Base-by-base conservation (phyloP, 2,329 filamentous ascomycete species). In the Diaporthe ilicicola region DNA sequence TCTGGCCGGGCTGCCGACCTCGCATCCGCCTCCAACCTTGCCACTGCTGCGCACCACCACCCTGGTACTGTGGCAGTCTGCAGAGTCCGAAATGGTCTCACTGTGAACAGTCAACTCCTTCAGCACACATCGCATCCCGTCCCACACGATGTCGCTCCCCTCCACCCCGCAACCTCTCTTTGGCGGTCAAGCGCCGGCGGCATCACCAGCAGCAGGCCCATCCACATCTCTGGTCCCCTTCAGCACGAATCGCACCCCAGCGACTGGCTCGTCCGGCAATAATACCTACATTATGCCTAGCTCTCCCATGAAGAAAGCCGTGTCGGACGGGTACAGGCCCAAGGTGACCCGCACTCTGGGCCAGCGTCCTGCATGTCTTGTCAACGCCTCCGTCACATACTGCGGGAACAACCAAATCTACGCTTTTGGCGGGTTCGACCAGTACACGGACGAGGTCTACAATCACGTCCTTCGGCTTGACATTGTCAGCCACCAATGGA, bases 351-450 rank as follows among this genome's bases (percentile, higher is more conserved):
- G 92, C 77, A 93, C 92, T 15, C 85, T 93, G 61, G 93, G 93
- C 56, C 91, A 94, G 82, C 90, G 95, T 75, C 96, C 96, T 46
- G 95, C 96, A 44, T 98, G 95, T 79, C 87, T 99, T 62, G 95
- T 99, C 75, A 99, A 99, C 85, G 96, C 96, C 66, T 98, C 96
- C 0, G 95, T 98, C 72, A 99, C 96, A n/a, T 98, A 97, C 81
- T 97, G 96, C 78, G 95, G 95, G 72, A 96, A 97, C 83, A 96
- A 98, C 80, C 91, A 96, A 81, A 98, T 99, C 76, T 98, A 97
- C 82, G 96, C 95, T 13, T 99, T 99, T 85, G 96, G 96, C 53
- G 96, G 96, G 22, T 99, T 99, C 78, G 96, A 99, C 79, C 95
- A 98, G 82, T 98, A 97, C 79, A 99, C 96, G 0, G 96, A 99